Evolutionary conservation across 1,284 basidiomycete genomes (phyloP).

Genomic region (Ganoderma lingzhi): DNA sequence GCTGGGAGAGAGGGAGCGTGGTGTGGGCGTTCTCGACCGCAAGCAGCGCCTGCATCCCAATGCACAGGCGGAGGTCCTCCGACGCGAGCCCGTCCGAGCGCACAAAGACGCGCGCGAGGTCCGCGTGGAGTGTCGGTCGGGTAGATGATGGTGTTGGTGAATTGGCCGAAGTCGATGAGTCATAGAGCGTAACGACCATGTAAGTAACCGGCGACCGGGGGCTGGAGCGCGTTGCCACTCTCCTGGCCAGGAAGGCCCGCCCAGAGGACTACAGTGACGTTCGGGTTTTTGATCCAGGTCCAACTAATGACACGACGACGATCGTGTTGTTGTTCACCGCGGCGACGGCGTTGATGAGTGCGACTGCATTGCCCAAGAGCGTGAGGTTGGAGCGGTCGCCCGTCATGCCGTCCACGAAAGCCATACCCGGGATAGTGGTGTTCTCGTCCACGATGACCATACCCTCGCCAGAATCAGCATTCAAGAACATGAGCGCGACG

Average conservation of each 20-base stretch:
- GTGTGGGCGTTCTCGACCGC: conserved; percentile 12
- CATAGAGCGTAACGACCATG: too few relatives aligned
- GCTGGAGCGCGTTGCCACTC: conserved; percentile 80
- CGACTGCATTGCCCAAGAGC: conserved; percentile 40
- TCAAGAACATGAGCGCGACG: conserved; percentile 78
- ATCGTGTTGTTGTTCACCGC: conserved; percentile 76
- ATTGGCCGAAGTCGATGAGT: conserved; percentile 9
- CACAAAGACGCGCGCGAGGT: conserved; percentile 11
- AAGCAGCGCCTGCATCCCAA: too few relatives aligned
- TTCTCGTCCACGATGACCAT: too few relatives aligned
- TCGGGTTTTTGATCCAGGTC: conserved; percentile 84
- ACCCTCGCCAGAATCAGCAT: conserved; percentile 78
- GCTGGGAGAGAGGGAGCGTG: conserved; percentile 1
- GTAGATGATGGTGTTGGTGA: conserved; percentile 13
- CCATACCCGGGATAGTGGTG: too few relatives aligned
- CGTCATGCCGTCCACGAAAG: too few relatives aligned
- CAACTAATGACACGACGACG: conserved; percentile 82
- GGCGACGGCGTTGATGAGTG: conserved; percentile 4
- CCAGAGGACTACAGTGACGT: conserved; percentile 73
- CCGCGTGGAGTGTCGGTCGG: conserved; percentile 14
- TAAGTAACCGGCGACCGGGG: too few relatives aligned
- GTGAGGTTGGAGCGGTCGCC: conserved; percentile 84
- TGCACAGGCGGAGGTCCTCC: too few relatives aligned
- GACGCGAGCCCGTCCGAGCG: background rate
- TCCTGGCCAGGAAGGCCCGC: conserved; percentile 83